Evolutionary conservation across 2,329 filamentous ascomycete species (phyloP), one percentile per base, ranked within the genome.

Genomic region (Colletotrichum melonis): DNA sequence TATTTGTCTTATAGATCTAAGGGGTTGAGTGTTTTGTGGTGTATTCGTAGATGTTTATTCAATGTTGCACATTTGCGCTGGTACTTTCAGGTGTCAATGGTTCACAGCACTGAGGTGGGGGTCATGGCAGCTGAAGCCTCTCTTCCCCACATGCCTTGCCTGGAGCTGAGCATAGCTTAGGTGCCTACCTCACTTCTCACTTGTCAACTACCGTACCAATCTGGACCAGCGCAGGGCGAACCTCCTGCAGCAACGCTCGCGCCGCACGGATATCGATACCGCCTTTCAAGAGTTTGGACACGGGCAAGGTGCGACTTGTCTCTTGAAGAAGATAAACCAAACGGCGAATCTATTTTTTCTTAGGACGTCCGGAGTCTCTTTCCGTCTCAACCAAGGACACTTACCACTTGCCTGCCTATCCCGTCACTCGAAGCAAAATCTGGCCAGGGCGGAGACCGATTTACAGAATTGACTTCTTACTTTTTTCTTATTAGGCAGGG

Each of bases 221-320:
- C 54, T 58, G 19, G 9, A 54, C 56, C 22, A 30, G 30, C 35
- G 38, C 22, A 58, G 58, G 55, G 64, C 42, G 38, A 67, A 67
- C n/a, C 30, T 49, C 4, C 55, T 59, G 46, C 49, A 60, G 46
- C 58, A 55, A 26, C 42, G 70, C 70, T 60, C 60, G n/a, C 42
- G 38, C 70, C 57, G 49, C 69, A 63, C 70, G 60, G 66, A 64
- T 64, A 30, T 24, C 8, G 9, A 26, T n/a, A 38, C 14, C 1
- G 5, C 22, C 26, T 56, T 49, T 56, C 42, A 59, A 30, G 28
- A 5, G 19, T 26, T 22, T 56, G 54, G 22, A 24, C 8, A 42
- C 55, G 63, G 52, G 35, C 54, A 66, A 58, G 63, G 54, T 32
- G 32, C 63, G 54, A n/a, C 63, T 65, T 49, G 6, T 26, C 26